Conservation (phyloP, 2,329 filamentous ascomycete genomes). For the Aspergillus awamori region DNA sequence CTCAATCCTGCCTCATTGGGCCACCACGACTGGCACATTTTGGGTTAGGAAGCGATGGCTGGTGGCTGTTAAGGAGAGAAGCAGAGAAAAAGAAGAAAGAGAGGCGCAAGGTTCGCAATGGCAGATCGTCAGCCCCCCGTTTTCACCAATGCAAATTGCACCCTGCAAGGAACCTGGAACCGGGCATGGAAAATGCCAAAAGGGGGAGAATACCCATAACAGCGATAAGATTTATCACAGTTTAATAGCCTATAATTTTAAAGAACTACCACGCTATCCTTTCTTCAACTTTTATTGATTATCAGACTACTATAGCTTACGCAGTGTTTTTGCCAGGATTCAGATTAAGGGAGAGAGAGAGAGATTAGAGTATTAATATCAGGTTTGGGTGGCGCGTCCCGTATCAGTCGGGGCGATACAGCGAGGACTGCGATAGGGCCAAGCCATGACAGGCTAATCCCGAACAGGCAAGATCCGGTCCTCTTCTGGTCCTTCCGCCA, state of each 20-base stretch:
- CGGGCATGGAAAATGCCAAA: neutral
- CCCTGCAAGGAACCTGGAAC: slow-evolving; percentile 14
- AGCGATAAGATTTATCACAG: slow-evolving; percentile 1
- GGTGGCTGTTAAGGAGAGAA: neutral
- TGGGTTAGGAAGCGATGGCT: neutral
- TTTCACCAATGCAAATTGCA: neutral
- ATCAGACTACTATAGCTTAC: too few relatives aligned
- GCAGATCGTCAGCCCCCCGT: neutral
- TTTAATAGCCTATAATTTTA: neutral
- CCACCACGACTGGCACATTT: slow-evolving; percentile 4
- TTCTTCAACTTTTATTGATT: too few relatives aligned
- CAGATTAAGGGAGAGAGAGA: too few relatives aligned
- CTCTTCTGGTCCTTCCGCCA: slow-evolving; percentile 11
- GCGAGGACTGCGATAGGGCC: neutral
- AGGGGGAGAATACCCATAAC: neutral
- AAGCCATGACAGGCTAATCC: neutral
- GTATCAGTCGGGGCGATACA: neutral
- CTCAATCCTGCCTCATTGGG: slow-evolving; percentile 3
- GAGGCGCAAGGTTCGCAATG: neutral
- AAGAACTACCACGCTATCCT: too few relatives aligned
- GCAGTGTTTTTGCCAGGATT: too few relatives aligned
- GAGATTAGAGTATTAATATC: neutral
- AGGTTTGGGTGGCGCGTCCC: neutral
- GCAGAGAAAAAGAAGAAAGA: slow-evolving; percentile 9
- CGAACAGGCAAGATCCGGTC: slow-evolving; percentile 13